These are phyloP conservation scores for Tolypocladium album DNA, from an alignment of 2,329 filamentous ascomycete genomes.

Conservation along the genomic window DNA sequence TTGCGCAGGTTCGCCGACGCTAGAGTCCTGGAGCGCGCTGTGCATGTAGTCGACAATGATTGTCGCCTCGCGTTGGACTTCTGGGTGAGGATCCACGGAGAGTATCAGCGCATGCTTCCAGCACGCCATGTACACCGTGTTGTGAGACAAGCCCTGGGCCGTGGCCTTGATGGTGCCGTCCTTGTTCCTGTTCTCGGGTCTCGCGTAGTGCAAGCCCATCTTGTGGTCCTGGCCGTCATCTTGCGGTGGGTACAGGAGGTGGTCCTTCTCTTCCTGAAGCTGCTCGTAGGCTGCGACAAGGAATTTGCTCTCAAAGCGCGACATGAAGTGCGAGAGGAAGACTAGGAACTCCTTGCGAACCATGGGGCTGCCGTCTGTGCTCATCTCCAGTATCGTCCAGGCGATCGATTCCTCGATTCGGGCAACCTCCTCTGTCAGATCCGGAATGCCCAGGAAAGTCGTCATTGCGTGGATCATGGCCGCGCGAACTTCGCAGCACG, in stretches of 20 bases:
- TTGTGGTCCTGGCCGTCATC: constrained; percentile 48
- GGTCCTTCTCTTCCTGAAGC: constrained; percentile 70
- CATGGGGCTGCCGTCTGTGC: constrained; percentile 86
- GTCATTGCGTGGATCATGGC: constrained; percentile 91
- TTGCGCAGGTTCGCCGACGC: constrained; percentile 60
- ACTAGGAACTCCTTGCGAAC: constrained; percentile 89
- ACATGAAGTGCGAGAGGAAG: constrained; percentile 85
- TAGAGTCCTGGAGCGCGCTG: constrained; percentile 64
- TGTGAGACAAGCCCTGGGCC: constrained; percentile 58
- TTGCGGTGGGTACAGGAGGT: constrained; percentile 43
- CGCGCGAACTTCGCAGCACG: constrained; percentile 83
- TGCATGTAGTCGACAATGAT: constrained; percentile 83
- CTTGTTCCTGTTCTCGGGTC: constrained; percentile 41
- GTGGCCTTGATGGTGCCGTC: constrained; percentile 47
- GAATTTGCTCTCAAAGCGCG: constrained; percentile 86
- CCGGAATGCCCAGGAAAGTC: constrained; percentile 86
- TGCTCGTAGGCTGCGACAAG: constrained; percentile 88
- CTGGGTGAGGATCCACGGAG: constrained; percentile 88
- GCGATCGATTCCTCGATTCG: constrained; percentile 87
- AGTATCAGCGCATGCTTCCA: constrained; percentile 91
- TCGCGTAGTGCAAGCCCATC: constrained; percentile 52
- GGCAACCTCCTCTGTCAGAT: constrained; percentile 82
- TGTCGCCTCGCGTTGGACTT: constrained; percentile 76
- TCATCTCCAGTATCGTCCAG: constrained; percentile 81
- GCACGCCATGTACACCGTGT: constrained; percentile 84